phyloP scores from a whole-genome alignment of 2,329 filamentous ascomycete species.

The Tympanopsis confertula region DNA sequence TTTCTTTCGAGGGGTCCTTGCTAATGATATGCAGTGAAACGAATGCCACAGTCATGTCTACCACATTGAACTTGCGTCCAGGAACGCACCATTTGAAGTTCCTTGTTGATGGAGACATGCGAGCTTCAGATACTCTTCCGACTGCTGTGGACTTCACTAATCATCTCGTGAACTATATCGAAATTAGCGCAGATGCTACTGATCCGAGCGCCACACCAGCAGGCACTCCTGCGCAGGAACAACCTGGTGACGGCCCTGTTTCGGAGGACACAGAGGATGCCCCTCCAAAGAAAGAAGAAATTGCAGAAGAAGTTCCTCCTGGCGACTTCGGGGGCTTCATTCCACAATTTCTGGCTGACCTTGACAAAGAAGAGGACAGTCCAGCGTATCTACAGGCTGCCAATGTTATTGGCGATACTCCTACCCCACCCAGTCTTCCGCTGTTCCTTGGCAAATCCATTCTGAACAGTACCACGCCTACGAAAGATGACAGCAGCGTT shows the following conservation, averaged over 20 bases:
- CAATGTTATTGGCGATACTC: constrained; percentile 65
- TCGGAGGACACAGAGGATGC: constrained; percentile 15
- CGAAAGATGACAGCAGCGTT: constrained; percentile 97
- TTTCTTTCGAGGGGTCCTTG: constrained; percentile 6
- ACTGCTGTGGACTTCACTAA: constrained; percentile 97
- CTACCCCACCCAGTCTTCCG: constrained; percentile 73
- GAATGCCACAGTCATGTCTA: constrained; percentile 54
- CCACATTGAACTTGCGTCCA: constrained; percentile 71
- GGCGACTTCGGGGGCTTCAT: constrained; percentile 62
- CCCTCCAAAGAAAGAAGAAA: constrained; percentile 31
- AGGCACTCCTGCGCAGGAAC: constrained; percentile 15
- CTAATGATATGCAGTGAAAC: constrained; percentile 33
- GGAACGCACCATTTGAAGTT: constrained; percentile 97
- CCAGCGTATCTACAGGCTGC: constrained; percentile 64
- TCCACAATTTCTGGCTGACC: constrained; percentile 74
- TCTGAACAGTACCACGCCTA: constrained; percentile 76
- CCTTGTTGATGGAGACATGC: constrained; percentile 87
- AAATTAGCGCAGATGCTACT: constrained; percentile 67
- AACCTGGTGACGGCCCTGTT: neutral
- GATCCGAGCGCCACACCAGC: constrained; percentile 18
- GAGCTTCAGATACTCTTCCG: constrained; percentile 73
- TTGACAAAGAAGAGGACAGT: constrained; percentile 74
- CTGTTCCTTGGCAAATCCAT: constrained; percentile 91
- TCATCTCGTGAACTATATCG: constrained; percentile 95
- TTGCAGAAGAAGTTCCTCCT: constrained; percentile 40